Evolutionary conservation across 805 yeast genomes (phyloP).

Genomic region (Dipodascus geniculatus): DNA sequence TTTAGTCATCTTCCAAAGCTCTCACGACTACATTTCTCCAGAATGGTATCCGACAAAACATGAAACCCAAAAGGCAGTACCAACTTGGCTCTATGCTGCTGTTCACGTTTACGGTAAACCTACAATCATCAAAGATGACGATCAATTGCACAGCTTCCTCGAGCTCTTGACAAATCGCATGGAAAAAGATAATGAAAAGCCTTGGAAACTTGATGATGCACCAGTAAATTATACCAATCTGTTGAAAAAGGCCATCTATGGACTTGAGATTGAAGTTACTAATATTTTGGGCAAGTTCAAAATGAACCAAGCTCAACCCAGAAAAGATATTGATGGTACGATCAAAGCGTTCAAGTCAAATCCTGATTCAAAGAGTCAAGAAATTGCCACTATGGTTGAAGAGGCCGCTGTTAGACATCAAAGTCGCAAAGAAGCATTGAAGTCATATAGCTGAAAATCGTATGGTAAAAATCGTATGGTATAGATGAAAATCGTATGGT

Average conservation of each 20-base stretch:
- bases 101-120: constrained; percentile 47
- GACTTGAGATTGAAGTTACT: constrained; percentile 40
- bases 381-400: not conserved
- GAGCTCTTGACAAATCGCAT: constrained; percentile 34
- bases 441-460: no score
- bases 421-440: not conserved
- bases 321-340: constrained; percentile 39
- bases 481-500: no score
- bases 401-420: not conserved
- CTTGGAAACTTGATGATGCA: constrained; percentile 49
- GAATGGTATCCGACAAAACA: constrained; percentile 44
- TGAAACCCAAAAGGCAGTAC: constrained; percentile 49
- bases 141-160: constrained; percentile 34
- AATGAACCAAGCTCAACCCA: constrained; percentile 37
- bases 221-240: constrained; percentile 36
- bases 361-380: constrained; percentile 6
- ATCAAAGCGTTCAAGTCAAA: constrained; percentile 27
- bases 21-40: constrained; percentile 42
- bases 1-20: constrained; percentile 41
- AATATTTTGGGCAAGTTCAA: constrained; percentile 43
- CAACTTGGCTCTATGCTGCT: constrained; percentile 56
- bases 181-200: constrained; percentile 27
- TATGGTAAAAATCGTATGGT: no score
- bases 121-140: constrained; percentile 30
- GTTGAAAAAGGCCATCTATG: constrained; percentile 40